Base-by-base conservation (phyloP, 2,329 filamentous ascomycete genomes). In the Sporothrix phasma region DNA sequence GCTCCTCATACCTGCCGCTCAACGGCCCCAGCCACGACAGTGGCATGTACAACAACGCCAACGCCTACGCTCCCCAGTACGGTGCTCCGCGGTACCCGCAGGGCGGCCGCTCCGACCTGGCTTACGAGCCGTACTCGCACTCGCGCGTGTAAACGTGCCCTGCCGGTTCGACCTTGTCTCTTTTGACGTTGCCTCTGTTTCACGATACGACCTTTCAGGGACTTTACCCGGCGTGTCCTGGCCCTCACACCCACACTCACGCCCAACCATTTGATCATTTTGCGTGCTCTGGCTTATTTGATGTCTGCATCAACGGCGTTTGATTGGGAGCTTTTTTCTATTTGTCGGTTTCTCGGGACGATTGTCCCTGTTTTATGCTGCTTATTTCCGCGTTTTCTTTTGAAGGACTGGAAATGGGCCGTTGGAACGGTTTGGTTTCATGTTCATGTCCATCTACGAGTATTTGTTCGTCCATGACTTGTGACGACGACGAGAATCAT, bases 101-200 rank as follows among this genome's bases (percentile, higher is more conserved):
- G 64, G 75, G 75, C 59, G 76, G 73, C 58, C 79, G 79, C 62
- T 75, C 77, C n/a, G 78, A 83, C 34, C 72, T 80, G 68, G 84
- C 83, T 45, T 87, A 87, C 74, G 84, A 87, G 79, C 84, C 84
- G 41, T 87, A 86, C 74, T 80, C 80, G 61, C 84, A 85, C 70
- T 69, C 73, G 65, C 78, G 79, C 51, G 76, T 77, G 54, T 86
- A 80, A 76, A 56, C 26, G 45, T 56, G 41, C 13, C 15, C n/a
- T 19, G 26, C 26, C 13, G 11, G 26, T 51, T 31, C 15, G 15
- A 26, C 47, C 29, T 19, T 31, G 26, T 6, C 29, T 31, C n/a
- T n/a, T n/a, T n/a, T n/a, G 13, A 34, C 31, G 31, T 8, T 8
- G 4, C 8, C 31, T 34, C 8, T 34, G 4, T 34, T 54, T 54